Evolutionary conservation across 192 early-diverging fungal genomes (phyloP).

Genomic region (Gaertneriomyces semiglobifer): DNA sequence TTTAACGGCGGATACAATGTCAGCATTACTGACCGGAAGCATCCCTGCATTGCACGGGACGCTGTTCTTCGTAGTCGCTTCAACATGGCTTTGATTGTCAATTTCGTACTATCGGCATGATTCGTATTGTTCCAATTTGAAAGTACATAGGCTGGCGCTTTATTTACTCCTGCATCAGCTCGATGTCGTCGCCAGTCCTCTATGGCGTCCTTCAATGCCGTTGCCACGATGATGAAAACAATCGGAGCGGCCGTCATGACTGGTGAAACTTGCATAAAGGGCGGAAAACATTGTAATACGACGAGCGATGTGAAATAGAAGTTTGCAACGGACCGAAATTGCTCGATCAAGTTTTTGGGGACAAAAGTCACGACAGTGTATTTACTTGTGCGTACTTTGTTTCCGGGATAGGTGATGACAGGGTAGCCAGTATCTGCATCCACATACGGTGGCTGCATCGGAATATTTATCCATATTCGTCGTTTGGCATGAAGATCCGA

Average conservation of each 20-base stretch:
- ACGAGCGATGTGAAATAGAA: conserved; percentile 86
- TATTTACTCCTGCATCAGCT: conserved; percentile 80
- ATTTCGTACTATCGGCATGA: background rate
- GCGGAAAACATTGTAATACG: conserved; percentile 73
- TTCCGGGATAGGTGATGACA: conserved; percentile 21
- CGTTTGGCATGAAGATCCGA: conserved; percentile 31
- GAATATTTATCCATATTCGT: conserved; percentile 24
- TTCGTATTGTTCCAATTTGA: conserved; percentile 63
- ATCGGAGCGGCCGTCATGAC: conserved; percentile 47
- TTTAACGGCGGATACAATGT: background rate
- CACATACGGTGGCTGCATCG: conserved; percentile 8
- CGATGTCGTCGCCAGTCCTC: conserved; percentile 87
- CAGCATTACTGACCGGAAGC: background rate
- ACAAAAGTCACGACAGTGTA: conserved; percentile 88
- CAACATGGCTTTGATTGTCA: background rate
- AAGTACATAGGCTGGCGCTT: conserved; percentile 57
- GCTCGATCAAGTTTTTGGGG: conserved; percentile 94
- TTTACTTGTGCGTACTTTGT: conserved; percentile 78
- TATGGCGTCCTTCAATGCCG: conserved; percentile 67
- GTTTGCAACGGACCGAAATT: conserved; percentile 94
- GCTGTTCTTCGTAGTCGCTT: background rate
- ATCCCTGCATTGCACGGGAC: background rate
- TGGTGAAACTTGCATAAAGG: conserved; percentile 54
- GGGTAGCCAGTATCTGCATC: conserved; percentile 16
- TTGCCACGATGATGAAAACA: conserved; percentile 45